Evolutionary conservation across 371 early-diverging fungal genomes (phyloP).

Genomic region (Syncephalastrum sp.): DNA sequence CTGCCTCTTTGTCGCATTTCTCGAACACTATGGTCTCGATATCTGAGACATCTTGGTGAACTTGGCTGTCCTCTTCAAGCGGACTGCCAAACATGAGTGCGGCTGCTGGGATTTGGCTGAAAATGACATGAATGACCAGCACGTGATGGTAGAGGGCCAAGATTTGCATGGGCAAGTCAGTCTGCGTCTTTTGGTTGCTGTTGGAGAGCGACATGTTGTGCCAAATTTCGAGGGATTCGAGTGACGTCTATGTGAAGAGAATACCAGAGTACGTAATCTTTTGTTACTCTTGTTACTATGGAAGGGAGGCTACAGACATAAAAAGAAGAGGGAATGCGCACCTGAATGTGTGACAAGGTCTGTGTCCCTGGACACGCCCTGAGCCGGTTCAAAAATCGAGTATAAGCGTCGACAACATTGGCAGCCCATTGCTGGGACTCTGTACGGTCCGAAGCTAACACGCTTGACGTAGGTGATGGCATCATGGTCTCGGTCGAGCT

Average conservation of each 20-base stretch:
- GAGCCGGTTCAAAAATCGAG: conserved; percentile 13
- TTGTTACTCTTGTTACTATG: too few relatives aligned
- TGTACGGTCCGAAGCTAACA: too few relatives aligned
- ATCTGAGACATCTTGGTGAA: background rate
- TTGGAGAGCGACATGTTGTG: too few relatives aligned
- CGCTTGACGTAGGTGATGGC: too few relatives aligned
- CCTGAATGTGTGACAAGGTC: conserved; percentile 13
- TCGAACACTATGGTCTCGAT: conserved; percentile 12
- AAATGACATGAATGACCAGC: conserved; percentile 19
- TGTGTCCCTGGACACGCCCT: background rate
- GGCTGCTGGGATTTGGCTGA: conserved; percentile 13
- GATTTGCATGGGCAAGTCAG: background rate
- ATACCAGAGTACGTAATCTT: too few relatives aligned
- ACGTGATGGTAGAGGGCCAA: conserved; percentile 21
- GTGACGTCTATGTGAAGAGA: background rate
- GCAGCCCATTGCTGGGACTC: conserved; percentile 19
- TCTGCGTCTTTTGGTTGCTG: too few relatives aligned
- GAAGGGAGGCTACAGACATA: too few relatives aligned
- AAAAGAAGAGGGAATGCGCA: background rate
- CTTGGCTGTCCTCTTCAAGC: background rate
- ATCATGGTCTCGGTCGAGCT: too few relatives aligned
- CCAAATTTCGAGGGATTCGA: background rate
- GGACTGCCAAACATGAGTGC: too few relatives aligned
- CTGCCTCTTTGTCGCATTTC: conserved; percentile 15
- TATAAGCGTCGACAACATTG: conserved; percentile 15